Percentiles rank a stretch among this genome's conserved stretches.
Conservation (phyloP, 306 rosid species). For the Trifolium dubium region DNA sequence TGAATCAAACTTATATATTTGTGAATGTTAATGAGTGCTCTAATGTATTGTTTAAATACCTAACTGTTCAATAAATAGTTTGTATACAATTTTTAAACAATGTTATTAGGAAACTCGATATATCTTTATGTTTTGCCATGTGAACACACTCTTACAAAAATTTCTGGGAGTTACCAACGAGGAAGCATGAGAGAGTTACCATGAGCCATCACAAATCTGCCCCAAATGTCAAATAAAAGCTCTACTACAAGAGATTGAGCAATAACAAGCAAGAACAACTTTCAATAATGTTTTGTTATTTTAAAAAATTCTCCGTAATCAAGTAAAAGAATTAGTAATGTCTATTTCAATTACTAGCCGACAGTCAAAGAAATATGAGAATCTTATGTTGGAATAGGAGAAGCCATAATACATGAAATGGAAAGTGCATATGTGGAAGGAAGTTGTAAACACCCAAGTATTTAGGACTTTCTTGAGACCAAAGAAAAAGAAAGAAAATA, state of each 20-base stretch:
- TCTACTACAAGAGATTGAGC: neutral
- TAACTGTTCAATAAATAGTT: too few relatives aligned
- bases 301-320: neutral
- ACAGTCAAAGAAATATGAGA: neutral
- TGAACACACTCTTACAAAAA: too few relatives aligned
- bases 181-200: too few relatives aligned
- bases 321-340: constrained; percentile 8
- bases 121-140: too few relatives aligned
- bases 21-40: neutral
- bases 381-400: neutral
- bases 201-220: neutral
- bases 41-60: too few relatives aligned
- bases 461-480: neutral
- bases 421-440: neutral
- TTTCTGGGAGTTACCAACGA: too few relatives aligned
- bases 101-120: too few relatives aligned
- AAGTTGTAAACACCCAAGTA: neutral
- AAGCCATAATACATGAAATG: neutral
- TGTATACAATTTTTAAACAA: too few relatives aligned
- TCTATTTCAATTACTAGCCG: constrained; percentile 1
- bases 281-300: neutral
- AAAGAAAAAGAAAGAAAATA: constrained; percentile 8
- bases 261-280: neutral
- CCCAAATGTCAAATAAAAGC: constrained; percentile 20
- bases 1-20: neutral